Conservation (phyloP, 2,329 filamentous ascomycete genomes). For the Nemania bipapillata region DNA sequence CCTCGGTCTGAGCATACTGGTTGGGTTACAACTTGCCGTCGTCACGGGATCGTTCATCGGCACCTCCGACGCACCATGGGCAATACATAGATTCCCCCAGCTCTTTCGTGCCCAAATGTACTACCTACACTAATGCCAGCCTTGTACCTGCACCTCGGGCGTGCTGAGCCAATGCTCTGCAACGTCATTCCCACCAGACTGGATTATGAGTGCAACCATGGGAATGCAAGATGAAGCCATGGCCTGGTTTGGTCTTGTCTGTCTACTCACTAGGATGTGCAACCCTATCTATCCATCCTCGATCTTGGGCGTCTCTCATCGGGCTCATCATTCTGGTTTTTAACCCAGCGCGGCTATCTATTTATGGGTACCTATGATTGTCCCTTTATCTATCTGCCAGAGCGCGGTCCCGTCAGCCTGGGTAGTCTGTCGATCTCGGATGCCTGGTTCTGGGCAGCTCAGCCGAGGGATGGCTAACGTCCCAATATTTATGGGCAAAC, state of each 20-base stretch:
- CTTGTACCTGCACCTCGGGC: slow-evolving; percentile 36
- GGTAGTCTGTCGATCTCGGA: slow-evolving; percentile 14
- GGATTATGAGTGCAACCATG: slow-evolving; percentile 31
- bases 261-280: neutral
- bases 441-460: slow-evolving; percentile 22
- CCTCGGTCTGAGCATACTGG: neutral
- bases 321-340: neutral
- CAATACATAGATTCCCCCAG: neutral
- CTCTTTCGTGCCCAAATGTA: neutral
- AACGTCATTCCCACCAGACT: slow-evolving; percentile 34
- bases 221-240: slow-evolving; percentile 29
- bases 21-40: slow-evolving; percentile 5
- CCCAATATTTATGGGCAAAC: slow-evolving; percentile 11
- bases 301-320: neutral
- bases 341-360: slow-evolving; percentile 5
- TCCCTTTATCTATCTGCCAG: neutral
- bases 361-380: neutral
- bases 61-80: neutral
- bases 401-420: neutral
- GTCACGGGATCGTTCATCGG: slow-evolving; percentile 9
- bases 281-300: neutral
- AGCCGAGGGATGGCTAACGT: slow-evolving; percentile 2
- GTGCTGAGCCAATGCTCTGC: slow-evolving; percentile 32
- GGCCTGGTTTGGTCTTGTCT: neutral
- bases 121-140: slow-evolving; percentile 27